phyloP scores from a whole-genome alignment of 495 filamentous ascomycete species.

The Hypoxylon perforatum region DNA sequence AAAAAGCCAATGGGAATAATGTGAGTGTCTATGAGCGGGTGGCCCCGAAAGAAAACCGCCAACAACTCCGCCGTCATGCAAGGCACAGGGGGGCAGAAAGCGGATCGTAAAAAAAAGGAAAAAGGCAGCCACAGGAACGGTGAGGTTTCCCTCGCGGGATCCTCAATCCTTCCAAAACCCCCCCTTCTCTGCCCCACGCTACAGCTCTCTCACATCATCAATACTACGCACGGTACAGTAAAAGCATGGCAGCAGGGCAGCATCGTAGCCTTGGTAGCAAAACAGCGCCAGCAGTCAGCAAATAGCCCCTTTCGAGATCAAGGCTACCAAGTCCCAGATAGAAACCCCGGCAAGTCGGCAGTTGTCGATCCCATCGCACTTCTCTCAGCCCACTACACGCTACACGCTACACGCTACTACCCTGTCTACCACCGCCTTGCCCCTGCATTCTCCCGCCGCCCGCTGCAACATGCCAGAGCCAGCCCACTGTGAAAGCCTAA shows the following conservation, averaged over 20 bases:
- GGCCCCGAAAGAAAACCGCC: constrained; percentile 26
- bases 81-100: constrained; percentile 34
- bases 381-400: constrained; percentile 29
- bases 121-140: constrained; percentile 13
- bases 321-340: constrained; percentile 1
- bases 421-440: constrained; percentile 29
- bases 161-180: constrained; percentile 22
- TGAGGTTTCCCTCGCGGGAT: constrained; percentile 24
- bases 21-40: constrained; percentile 22
- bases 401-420: too few relatives aligned
- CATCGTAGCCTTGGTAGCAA: too few relatives aligned
- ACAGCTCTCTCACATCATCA: constrained; percentile 45
- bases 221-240: constrained; percentile 40
- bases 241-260: constrained; percentile 8
- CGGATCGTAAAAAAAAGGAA: constrained; percentile 27
- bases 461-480: not conserved
- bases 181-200: constrained; percentile 4
- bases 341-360: constrained; percentile 27
- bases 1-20: constrained; percentile 27
- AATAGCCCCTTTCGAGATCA: not conserved
- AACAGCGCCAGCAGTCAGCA: constrained; percentile 23
- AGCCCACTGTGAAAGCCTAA: not conserved
- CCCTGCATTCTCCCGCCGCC: constrained; percentile 22
- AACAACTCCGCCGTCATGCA: constrained; percentile 34
- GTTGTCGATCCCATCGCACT: constrained; percentile 28